These are phyloP conservation scores for Penicillium corylophilum DNA, from an alignment of 2,329 filamentous ascomycete species.

Conservation along the genomic window DNA sequence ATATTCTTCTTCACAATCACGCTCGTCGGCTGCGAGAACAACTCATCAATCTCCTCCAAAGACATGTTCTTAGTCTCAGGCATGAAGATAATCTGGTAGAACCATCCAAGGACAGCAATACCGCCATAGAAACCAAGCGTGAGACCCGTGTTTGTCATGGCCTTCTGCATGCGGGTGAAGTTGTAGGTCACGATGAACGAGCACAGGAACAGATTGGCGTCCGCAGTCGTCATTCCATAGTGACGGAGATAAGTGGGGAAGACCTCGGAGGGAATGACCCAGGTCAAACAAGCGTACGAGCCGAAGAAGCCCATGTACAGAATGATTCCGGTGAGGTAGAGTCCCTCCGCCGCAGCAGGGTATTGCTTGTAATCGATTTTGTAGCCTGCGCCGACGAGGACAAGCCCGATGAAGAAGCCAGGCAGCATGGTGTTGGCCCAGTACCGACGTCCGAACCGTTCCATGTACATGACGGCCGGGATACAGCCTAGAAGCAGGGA, in stretches of 20 bases:
- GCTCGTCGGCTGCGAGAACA: conserved; percentile 64
- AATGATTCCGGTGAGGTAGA: conserved; percentile 61
- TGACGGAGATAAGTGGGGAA: conserved; percentile 71
- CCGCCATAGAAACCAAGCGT: conserved; percentile 72
- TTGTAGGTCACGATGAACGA: conserved; percentile 76
- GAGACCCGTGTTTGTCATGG: conserved; percentile 66
- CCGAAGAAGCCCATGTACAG: conserved; percentile 70
- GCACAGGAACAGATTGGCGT: conserved; percentile 66
- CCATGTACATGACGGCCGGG: conserved; percentile 69
- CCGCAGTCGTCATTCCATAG: conserved; percentile 72
- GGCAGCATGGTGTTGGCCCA: conserved; percentile 72
- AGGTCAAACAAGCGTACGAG: conserved; percentile 63
- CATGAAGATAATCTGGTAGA: conserved; percentile 75
- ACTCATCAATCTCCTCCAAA: conserved; percentile 69
- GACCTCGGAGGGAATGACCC: conserved; percentile 67
- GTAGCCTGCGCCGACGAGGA: conserved; percentile 66
- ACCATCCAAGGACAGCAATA: conserved; percentile 67
- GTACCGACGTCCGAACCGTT: conserved; percentile 68
- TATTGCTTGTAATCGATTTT: conserved; percentile 52
- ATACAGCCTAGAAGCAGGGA: conserved; percentile 66
- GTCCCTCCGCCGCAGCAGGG: conserved; percentile 52
- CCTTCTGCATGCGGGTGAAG: conserved; percentile 67
- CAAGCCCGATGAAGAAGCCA: conserved; percentile 67
- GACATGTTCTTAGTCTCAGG: conserved; percentile 70
- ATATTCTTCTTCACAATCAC: conserved; percentile 62